Evolutionary conservation across 768 basidiomycete species (phyloP), one percentile per base, ranked within the genome.

Genomic region (Russula sp.): DNA sequence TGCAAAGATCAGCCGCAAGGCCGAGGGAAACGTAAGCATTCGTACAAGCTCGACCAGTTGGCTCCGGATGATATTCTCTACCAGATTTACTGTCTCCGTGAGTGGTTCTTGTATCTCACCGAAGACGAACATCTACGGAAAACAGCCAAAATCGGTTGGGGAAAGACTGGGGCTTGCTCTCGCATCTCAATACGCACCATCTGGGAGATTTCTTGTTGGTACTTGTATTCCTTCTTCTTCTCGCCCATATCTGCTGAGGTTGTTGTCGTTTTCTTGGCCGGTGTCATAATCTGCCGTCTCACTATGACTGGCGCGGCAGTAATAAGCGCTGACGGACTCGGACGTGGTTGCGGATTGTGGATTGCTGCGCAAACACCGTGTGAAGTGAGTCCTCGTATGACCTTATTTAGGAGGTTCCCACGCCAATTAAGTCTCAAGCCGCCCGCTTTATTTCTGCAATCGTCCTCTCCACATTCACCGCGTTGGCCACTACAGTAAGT

Each of bases 31-130:
- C 64, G 3, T 4, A 38, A 36, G n/a, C 56, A 44, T n/a, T n/a
- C n/a, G n/a, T 62, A 94, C 94, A 59, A 97, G 84, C 74, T 97
- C 94, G 61, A 94, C 90, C 51, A 98, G 81, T 68, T 98, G 94
- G 59, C 90, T 82, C 42, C 91, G 83, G 22, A 96, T 90, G 57
- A 96, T 92, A 72, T 98, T 94, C 74, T 98, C 94, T n/a, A 98
- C 91, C 36, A 94, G 83, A 71, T 91, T 91, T 16, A 94, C 90
- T 0, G 95, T 94, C 61, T 93, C 93, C 16, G 81, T 80, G 60
- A 87, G 84, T 2, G 94, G 92, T 63, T 96, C 93, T 72, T 94
- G 90, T 3, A 96, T 90, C 76, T 95, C 94, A 10, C 94, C 94
- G 74, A 97, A 96, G 50, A 97, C 95, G 72, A 96, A 97, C 92